These are phyloP conservation scores for Saturnispora galanensis DNA, from an alignment of 805 yeast species.

Conservation along the genomic window DNA sequence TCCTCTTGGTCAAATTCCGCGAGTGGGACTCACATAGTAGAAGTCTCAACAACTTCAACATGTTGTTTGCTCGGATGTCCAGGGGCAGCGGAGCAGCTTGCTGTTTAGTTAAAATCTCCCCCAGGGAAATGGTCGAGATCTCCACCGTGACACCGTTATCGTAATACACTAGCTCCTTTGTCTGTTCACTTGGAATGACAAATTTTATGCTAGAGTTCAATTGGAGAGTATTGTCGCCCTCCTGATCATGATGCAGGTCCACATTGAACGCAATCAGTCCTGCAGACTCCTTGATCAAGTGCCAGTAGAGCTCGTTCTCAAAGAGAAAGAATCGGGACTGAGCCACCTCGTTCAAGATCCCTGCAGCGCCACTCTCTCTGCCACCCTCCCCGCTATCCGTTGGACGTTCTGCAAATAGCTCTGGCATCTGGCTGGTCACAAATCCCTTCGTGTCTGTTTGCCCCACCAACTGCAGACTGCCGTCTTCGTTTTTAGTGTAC, in stretches of 20 bases:
- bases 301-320: conserved; percentile 82
- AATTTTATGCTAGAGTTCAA: conserved; percentile 26
- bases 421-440: background rate
- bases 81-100: conserved; percentile 16
- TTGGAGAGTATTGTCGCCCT: conserved; percentile 25
- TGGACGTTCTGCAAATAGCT: background rate
- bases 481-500: conserved; percentile 14
- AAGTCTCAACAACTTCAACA: conserved; percentile 44
- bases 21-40: conserved; percentile 53
- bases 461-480: conserved; percentile 6
- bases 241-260: conserved; percentile 36
- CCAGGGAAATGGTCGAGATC: background rate
- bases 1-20: conserved; percentile 33
- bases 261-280: conserved; percentile 61
- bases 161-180: conserved; percentile 20
- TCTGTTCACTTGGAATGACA: background rate
- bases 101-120: background rate
- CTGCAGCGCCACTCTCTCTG: conserved; percentile 7
- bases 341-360: conserved; percentile 45
- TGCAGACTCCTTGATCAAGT: conserved; percentile 67
- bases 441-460: conserved; percentile 9
- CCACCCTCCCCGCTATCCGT: no score
- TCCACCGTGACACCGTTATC: background rate
- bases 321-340: conserved; percentile 67
- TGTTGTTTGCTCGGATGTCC: conserved; percentile 39